phyloP scores from a whole-genome alignment of 345 rosid species.

The Leavenworthia alabamica region DNA sequence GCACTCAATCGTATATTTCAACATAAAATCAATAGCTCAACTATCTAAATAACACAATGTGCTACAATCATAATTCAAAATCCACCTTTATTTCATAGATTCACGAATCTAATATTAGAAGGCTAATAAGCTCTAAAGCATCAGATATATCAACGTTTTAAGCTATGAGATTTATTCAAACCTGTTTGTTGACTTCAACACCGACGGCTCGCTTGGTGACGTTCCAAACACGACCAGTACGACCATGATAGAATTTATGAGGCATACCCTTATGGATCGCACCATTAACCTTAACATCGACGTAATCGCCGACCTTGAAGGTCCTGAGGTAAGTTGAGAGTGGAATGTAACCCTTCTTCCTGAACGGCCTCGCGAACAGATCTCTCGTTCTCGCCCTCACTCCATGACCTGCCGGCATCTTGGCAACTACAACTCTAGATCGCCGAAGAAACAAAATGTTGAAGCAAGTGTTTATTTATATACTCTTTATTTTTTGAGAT shows the following conservation, averaged over 20 bases:
- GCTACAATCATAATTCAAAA: too few species aligned
- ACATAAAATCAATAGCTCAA: too few species aligned
- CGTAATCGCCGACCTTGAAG: slow-evolving; percentile 72
- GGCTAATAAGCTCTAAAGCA: too few species aligned
- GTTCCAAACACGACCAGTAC: slow-evolving; percentile 85
- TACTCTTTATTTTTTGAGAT: too few species aligned
- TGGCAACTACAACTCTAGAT: too few species aligned
- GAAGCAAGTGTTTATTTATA: too few species aligned
- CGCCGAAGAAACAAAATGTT: too few species aligned
- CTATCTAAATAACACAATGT: too few species aligned
- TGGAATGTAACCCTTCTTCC: slow-evolving; percentile 83
- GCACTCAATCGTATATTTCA: too few species aligned
- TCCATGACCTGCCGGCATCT: slow-evolving; percentile 71
- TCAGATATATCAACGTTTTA: background rate
- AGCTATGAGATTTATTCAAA: background rate
- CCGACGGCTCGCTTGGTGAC: slow-evolving; percentile 85
- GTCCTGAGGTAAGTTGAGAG: slow-evolving; percentile 60
- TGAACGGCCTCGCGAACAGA: slow-evolving; percentile 61
- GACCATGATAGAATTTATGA: slow-evolving; percentile 84
- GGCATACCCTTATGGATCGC: slow-evolving; percentile 93
- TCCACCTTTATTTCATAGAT: too few species aligned
- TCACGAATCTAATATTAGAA: too few species aligned
- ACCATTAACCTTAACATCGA: slow-evolving; percentile 76
- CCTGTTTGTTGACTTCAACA: slow-evolving; percentile 83
- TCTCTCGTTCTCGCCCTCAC: slow-evolving; percentile 65